Conservation (phyloP, 1,284 basidiomycete genomes). For the Peniophora sp. region DNA sequence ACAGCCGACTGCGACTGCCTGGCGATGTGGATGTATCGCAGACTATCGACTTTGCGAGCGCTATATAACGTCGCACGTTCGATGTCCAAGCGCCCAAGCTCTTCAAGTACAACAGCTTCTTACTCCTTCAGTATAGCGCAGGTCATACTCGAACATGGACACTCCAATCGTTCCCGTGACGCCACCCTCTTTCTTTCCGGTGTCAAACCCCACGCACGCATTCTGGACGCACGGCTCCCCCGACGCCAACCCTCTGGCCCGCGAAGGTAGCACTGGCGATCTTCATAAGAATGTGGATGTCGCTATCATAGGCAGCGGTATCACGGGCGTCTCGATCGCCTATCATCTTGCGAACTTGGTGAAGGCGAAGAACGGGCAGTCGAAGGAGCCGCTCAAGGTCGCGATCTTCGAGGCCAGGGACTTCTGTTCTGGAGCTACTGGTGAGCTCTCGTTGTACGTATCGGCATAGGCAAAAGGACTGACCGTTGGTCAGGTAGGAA, state of each 20-base stretch:
- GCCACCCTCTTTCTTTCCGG: constrained; percentile 14
- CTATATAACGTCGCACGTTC: too few species aligned
- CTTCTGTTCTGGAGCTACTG: constrained; percentile 51
- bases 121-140: too few species aligned
- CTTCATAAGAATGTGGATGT: constrained; percentile 56
- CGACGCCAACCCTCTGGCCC: constrained; percentile 55
- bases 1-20: too few species aligned
- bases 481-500: constrained; percentile 49
- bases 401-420: constrained; percentile 69
- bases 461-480: constrained; percentile 52
- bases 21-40: too few species aligned
- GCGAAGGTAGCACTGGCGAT: constrained; percentile 51
- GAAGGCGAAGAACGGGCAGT: neutral
- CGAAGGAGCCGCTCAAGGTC: constrained; percentile 29
- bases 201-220: constrained; percentile 53
- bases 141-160: too few species aligned
- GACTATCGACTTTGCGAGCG: too few species aligned
- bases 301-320: constrained; percentile 71
- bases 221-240: constrained; percentile 58
- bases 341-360: constrained; percentile 53
- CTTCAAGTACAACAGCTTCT: too few species aligned
- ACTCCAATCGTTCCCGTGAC: too few species aligned
- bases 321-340: constrained; percentile 66
- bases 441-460: constrained; percentile 34
- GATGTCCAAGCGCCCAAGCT: too few species aligned